Evolutionary conservation across 2,329 filamentous ascomycete genomes (phyloP), one percentile per base, ranked within the genome.

Genomic region (Decorospora gaudefroyi): DNA sequence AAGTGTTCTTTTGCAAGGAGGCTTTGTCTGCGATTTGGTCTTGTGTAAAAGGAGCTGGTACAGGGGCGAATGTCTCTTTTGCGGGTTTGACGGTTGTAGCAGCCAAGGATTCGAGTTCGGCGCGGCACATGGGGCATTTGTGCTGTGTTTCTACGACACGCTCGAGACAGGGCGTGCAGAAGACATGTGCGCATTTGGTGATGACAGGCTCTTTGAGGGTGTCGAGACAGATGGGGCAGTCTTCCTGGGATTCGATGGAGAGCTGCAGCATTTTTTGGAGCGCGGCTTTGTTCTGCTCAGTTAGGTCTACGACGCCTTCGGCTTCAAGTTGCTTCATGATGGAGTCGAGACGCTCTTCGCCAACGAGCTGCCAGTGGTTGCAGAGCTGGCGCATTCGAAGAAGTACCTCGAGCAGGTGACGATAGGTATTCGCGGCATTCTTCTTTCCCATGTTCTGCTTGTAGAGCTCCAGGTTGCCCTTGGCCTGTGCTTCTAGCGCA

Each of bases 351-450:
- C 88, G 84, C 21, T 68, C 64, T 51, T 86, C 78, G 35, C 84
- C 86, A 62, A 88, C 89, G 8, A 96, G 78, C 6, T 86, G 85
- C 88, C 89, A 95, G 66, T 95, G 90, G 54, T 92, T 90, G 71
- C 90, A 96, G 66, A 87, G 81, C 71, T 96, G 90, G 12, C 91
- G 82, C 55, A 95, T 81, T 9, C 91, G 84, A 4, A 96, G 80
- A 4, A 96, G 77, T 11, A 90, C 81, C 69, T 95, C 90, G 8
- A 96, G 78, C 1, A 96, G 78, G 59, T 86, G 81, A 6, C 86
- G 83, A 63, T 93, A 95, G 0, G 65, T 63, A 10, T 67, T 64
- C 11, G 65, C 62, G 67, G 57, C 77, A 69, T 27, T 72, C 72
- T 68, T 65, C 51, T 68, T 61, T 67, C 74, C 56, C 5, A 52